A percentile compares a stretch with the other conserved stretches of the same genome.
phyloP scores from a whole-genome alignment of 2,329 filamentous ascomycete species.

The Beauveria medogensis region DNA sequence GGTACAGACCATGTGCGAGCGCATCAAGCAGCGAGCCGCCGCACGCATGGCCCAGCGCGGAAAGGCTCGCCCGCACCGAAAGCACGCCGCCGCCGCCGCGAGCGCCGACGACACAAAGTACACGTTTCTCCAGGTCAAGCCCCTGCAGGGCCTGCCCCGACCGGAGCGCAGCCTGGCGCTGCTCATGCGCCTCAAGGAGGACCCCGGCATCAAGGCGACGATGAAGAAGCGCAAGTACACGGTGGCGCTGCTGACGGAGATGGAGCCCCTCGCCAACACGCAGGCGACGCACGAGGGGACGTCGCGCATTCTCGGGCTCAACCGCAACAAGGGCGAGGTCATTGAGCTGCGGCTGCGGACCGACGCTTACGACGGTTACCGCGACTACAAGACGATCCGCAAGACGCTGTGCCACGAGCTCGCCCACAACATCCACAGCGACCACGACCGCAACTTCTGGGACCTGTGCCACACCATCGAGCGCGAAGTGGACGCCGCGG shows the following conservation, averaged over 20 bases:
- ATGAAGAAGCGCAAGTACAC: constrained; percentile 83
- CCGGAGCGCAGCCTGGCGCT: constrained; percentile 64
- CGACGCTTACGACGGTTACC: constrained; percentile 86
- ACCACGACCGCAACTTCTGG: constrained; percentile 87
- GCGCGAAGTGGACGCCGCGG: constrained; percentile 69
- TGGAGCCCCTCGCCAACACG: constrained; percentile 83
- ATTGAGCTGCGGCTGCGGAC: constrained; percentile 89
- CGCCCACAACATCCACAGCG: constrained; percentile 79
- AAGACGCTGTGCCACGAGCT: constrained; percentile 93
- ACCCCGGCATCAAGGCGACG: constrained; percentile 73
- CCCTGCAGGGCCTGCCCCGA: constrained; percentile 69
- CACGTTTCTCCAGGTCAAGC: constrained; percentile 72
- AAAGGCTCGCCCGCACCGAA: constrained; percentile 18
- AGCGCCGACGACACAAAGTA: constrained; percentile 56
- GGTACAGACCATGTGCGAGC: constrained; percentile 40
- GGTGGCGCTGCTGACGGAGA: constrained; percentile 84
- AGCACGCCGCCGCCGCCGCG: constrained; percentile 19
- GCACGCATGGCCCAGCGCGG: constrained; percentile 26
- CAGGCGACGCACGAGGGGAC: constrained; percentile 58
- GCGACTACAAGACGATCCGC: constrained; percentile 85
- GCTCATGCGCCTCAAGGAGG: constrained; percentile 67
- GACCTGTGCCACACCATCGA: constrained; percentile 81
- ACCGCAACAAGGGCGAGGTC: constrained; percentile 78
- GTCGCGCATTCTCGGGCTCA: constrained; percentile 75
- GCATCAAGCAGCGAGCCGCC: constrained; percentile 39